phyloP scores from a whole-genome alignment of 192 early-diverging fungal genomes.

The Entomortierella beljakovae region DNA sequence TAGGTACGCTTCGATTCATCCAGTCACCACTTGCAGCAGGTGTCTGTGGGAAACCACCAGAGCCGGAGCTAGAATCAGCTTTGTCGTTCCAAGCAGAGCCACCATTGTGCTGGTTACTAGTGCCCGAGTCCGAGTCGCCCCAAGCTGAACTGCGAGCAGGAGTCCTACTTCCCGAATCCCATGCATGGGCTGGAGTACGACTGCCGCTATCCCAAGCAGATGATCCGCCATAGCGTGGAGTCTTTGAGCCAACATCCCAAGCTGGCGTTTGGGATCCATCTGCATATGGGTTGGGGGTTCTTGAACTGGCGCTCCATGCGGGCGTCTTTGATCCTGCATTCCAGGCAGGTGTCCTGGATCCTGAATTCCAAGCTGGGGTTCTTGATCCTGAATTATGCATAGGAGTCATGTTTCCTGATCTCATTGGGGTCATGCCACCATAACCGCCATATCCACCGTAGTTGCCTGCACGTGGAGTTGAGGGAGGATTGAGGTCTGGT shows the following conservation, averaged over 20 bases:
- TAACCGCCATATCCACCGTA: conserved; percentile 68
- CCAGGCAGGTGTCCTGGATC: conserved; percentile 67
- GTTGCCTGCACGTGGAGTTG: conserved; percentile 64
- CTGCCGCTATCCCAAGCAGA: conserved; percentile 58
- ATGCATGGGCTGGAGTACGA: conserved; percentile 66
- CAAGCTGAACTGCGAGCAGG: conserved; percentile 51
- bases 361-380: conserved; percentile 78
- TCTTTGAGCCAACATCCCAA: conserved; percentile 63
- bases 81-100: conserved; percentile 45
- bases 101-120: conserved; percentile 19
- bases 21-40: conserved; percentile 50
- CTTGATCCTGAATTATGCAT: conserved; percentile 56
- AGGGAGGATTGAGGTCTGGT: conserved; percentile 63
- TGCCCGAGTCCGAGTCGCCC: conserved; percentile 44
- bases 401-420: conserved; percentile 48
- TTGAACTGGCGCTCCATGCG: conserved; percentile 39
- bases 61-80: conserved; percentile 47
- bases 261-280: conserved; percentile 64
- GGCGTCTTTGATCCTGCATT: conserved; percentile 69
- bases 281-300: conserved; percentile 65
- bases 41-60: conserved; percentile 51
- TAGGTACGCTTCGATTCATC: conserved; percentile 47
- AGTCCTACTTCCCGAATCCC: conserved; percentile 68
- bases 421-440: conserved; percentile 60
- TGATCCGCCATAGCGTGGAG: conserved; percentile 58